phyloP scores from a whole-genome alignment of 495 filamentous ascomycete genomes.

The Penicillium chermesinum region DNA sequence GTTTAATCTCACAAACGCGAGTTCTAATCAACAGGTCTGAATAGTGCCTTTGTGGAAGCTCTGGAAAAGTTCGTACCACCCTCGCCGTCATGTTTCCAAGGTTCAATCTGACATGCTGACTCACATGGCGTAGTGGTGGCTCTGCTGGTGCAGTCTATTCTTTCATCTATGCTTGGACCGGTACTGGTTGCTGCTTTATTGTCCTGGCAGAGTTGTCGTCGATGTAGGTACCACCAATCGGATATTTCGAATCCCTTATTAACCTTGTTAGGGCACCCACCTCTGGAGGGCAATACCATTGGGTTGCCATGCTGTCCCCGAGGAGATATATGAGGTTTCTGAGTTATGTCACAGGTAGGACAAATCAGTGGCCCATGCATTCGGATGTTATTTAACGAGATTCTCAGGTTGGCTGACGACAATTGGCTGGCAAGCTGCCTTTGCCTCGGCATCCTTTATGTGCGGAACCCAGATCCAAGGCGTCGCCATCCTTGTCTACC shows the following conservation, averaged over 20 bases:
- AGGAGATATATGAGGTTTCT: constrained; percentile 17
- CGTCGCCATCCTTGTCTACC: constrained; percentile 31
- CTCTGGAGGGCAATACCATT: constrained; percentile 34
- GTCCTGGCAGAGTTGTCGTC: constrained; percentile 44
- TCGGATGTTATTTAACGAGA: no score
- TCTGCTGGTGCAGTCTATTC: constrained; percentile 47
- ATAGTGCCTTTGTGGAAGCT: constrained; percentile 19
- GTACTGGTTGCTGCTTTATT: constrained; percentile 34
- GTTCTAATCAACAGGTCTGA: neutral
- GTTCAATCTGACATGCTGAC: constrained; percentile 3
- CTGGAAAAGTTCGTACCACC: constrained; percentile 15
- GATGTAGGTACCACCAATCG: constrained; percentile 23
- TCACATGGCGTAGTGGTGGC: constrained; percentile 30
- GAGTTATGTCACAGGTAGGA: constrained; percentile 28
- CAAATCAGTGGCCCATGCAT: no score
- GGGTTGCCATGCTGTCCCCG: constrained; percentile 30
- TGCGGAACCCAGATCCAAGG: constrained; percentile 33
- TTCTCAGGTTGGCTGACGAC: constrained; percentile 34
- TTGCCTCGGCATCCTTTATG: constrained; percentile 23
- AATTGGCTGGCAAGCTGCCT: constrained; percentile 29
- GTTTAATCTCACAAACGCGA: neutral
- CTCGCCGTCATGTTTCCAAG: neutral
- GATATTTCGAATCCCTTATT: neutral
- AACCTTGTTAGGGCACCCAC: constrained; percentile 10
- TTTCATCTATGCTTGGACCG: constrained; percentile 47